Conservation (phyloP, 345 rosid genomes). For the Salix exigua region DNA sequence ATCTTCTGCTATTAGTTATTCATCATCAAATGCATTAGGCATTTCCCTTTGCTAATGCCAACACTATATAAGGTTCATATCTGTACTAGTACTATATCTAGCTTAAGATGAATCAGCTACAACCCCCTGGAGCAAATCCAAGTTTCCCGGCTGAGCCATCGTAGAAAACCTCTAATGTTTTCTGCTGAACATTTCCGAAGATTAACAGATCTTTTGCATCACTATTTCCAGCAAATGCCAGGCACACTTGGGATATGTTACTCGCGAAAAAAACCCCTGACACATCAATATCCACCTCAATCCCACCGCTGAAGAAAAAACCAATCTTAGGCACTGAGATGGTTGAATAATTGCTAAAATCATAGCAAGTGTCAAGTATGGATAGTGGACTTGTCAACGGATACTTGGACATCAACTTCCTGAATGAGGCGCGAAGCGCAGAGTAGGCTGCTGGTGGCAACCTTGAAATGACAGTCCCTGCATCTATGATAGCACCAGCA, state of each 20-base stretch:
- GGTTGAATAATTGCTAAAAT: constrained; percentile 36
- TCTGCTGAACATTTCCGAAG: constrained; percentile 73
- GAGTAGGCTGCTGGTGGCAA: constrained; percentile 63
- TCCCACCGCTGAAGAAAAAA: constrained; percentile 44
- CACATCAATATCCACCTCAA: constrained; percentile 37
- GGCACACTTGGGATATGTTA: constrained; percentile 54
- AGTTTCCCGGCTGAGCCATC: constrained; percentile 55
- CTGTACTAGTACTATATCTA: background rate
- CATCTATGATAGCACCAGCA: constrained; percentile 68
- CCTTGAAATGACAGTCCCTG: constrained; percentile 85
- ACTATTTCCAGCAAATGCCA: constrained; percentile 70
- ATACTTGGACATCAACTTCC: constrained; percentile 48
- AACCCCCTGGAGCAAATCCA: constrained; percentile 62
- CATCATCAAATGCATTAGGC: too few species aligned
- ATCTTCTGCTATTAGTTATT: too few species aligned
- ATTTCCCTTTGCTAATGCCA: too few species aligned
- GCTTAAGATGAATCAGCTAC: constrained; percentile 29
- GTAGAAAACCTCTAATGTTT: constrained; percentile 63
- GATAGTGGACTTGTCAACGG: constrained; percentile 49
- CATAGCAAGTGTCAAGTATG: constrained; percentile 78
- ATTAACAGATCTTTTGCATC: constrained; percentile 44
- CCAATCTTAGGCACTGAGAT: constrained; percentile 46
- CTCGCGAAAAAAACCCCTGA: constrained; percentile 45
- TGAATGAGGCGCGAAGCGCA: constrained; percentile 42
- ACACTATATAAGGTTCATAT: too few species aligned